Evolutionary conservation across 2,329 filamentous ascomycete species (phyloP).

Genomic region (Emericellopsis atlantica): DNA sequence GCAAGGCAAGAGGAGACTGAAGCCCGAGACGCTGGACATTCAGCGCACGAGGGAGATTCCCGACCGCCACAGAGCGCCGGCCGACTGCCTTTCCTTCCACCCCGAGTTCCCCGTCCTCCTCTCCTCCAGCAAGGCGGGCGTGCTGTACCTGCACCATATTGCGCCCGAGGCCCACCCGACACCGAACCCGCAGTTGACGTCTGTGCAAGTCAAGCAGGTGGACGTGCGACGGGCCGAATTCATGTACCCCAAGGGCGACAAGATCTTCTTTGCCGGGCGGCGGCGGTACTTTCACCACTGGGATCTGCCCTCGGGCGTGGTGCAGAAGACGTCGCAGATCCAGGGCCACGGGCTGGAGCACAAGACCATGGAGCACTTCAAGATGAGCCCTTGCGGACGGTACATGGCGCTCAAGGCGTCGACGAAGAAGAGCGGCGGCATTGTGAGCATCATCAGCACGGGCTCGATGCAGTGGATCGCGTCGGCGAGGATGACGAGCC

Average conservation of each 20-base stretch:
- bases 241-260: slow-evolving; percentile 56
- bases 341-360: slow-evolving; percentile 71
- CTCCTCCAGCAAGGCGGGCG: slow-evolving; percentile 75
- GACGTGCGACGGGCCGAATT: slow-evolving; percentile 81
- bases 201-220: slow-evolving; percentile 72
- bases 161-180: slow-evolving; percentile 60
- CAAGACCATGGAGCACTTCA: slow-evolving; percentile 82
- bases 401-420: slow-evolving; percentile 78
- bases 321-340: slow-evolving; percentile 71
- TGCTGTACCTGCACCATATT: slow-evolving; percentile 82
- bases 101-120: slow-evolving; percentile 78
- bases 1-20: slow-evolving; percentile 53
- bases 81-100: slow-evolving; percentile 82
- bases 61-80: slow-evolving; percentile 62
- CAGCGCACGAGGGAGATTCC: slow-evolving; percentile 80
- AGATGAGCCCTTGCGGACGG: slow-evolving; percentile 71
- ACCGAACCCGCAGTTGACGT: slow-evolving; percentile 82
- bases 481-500: slow-evolving; percentile 69
- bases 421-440: slow-evolving; percentile 72
- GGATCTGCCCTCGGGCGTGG: slow-evolving; percentile 69
- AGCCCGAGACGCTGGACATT: slow-evolving; percentile 82
- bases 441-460: slow-evolving; percentile 74
- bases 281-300: slow-evolving; percentile 89
- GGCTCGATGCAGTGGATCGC: slow-evolving; percentile 78
- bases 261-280: slow-evolving; percentile 79